phyloP scores from a whole-genome alignment of 1,284 basidiomycete genomes.

The Puccinia hordei region DNA sequence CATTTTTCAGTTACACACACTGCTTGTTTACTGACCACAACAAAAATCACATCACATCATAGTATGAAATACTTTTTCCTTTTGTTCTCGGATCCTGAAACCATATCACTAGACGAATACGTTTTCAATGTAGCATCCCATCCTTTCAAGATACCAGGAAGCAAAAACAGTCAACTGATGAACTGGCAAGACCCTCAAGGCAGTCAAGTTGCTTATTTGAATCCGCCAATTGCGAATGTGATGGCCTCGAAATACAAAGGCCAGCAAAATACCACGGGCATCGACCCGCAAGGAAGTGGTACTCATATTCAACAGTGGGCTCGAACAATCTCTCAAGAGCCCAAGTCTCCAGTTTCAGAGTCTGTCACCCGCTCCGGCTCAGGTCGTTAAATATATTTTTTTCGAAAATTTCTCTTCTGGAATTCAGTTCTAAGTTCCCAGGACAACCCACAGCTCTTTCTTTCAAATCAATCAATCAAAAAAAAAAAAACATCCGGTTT shows the following conservation, averaged over 20 bases:
- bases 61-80: slow-evolving; percentile 56
- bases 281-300: not conserved
- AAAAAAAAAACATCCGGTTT: not conserved
- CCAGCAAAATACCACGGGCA: not conserved
- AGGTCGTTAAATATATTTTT: not conserved
- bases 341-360: slow-evolving; percentile 6
- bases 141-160: slow-evolving; percentile 47
- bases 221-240: slow-evolving; percentile 34
- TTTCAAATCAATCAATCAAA: not conserved
- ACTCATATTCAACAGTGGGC: slow-evolving; percentile 48
- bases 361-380: not conserved
- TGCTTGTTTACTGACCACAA: slow-evolving; percentile 51
- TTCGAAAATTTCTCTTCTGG: not conserved
- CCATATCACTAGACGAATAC: slow-evolving; percentile 65
- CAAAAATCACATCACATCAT: not conserved
- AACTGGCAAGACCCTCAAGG: slow-evolving; percentile 39
- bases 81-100: slow-evolving; percentile 63
- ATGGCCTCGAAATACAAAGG: slow-evolving; percentile 1
- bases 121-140: slow-evolving; percentile 62
- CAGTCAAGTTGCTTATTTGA: slow-evolving; percentile 5
- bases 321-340: not conserved
- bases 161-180: not conserved
- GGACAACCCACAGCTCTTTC: not conserved
- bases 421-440: slow-evolving; percentile 5
- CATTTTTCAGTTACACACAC: too few species aligned